These are phyloP conservation scores for Yamadazyma friedrichii DNA, from an alignment of 1,139 yeast genomes.

Conservation along the genomic window DNA sequence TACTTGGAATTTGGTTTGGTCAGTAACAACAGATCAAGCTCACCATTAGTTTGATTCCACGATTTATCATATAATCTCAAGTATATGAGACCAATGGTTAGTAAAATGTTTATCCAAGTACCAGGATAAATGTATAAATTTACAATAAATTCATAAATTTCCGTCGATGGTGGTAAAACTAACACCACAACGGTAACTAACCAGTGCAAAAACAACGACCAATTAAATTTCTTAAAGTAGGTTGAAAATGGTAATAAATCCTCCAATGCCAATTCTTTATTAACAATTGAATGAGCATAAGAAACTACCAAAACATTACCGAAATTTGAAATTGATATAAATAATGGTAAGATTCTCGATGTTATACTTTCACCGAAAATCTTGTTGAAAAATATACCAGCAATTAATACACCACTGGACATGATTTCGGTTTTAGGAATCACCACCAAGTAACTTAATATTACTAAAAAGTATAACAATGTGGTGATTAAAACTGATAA, in stretches of 20 bases:
- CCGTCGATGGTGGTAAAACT: slow-evolving; percentile 47
- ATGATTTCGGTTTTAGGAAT: slow-evolving; percentile 64
- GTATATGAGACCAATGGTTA: slow-evolving; percentile 43
- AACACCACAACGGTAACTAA: slow-evolving; percentile 43
- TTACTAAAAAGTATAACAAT: slow-evolving; percentile 63
- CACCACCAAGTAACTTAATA: slow-evolving; percentile 72
- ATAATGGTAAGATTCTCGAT: slow-evolving; percentile 60
- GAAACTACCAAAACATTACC: slow-evolving; percentile 80
- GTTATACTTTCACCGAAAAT: slow-evolving; percentile 72
- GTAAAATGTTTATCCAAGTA: slow-evolving; percentile 47
- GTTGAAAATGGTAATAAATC: slow-evolving; percentile 68
- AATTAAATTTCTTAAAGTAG: slow-evolving; percentile 53
- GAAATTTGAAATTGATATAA: slow-evolving; percentile 71
- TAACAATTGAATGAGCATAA: slow-evolving; percentile 74
- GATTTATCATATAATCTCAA: slow-evolving; percentile 20
- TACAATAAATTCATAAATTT: slow-evolving; percentile 48
- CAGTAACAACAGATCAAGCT: slow-evolving; percentile 18
- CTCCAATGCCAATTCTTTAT: slow-evolving; percentile 72
- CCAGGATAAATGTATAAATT: slow-evolving; percentile 52
- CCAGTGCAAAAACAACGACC: slow-evolving; percentile 46
- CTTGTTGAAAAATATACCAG: slow-evolving; percentile 70
- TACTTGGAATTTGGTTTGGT: slow-evolving; percentile 18
- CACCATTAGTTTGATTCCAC: slow-evolving; percentile 13
- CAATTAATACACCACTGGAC: slow-evolving; percentile 66
- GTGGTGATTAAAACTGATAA: slow-evolving; percentile 60